A percentile compares a stretch with the other conserved stretches of the same genome.
phyloP scores from a whole-genome alignment of 306 rosid species.

The Cucumis melo region DNA sequence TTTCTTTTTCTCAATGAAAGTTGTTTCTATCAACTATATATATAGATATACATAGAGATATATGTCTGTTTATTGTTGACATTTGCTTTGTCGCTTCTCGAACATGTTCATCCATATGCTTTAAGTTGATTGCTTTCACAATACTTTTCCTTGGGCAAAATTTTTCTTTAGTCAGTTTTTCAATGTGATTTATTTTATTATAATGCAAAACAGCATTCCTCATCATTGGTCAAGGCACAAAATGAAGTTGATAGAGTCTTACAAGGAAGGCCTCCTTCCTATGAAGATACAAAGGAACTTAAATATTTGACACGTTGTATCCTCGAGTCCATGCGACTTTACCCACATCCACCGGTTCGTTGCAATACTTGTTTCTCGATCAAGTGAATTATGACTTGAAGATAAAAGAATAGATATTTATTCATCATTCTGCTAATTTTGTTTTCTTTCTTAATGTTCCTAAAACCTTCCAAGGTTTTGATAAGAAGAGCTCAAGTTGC shows the following conservation, averaged over 20 bases:
- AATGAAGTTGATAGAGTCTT: slow-evolving; percentile 80
- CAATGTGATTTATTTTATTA: not conserved
- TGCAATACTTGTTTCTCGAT: slow-evolving; percentile 9
- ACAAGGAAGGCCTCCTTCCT: slow-evolving; percentile 63
- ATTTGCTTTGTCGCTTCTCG: not conserved
- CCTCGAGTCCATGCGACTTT: slow-evolving; percentile 74
- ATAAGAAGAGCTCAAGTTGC: slow-evolving; percentile 88
- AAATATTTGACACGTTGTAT: slow-evolving; percentile 76
- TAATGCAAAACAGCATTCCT: slow-evolving; percentile 33
- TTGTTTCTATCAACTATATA: too few species aligned
- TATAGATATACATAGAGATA: not conserved
- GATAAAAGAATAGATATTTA: not conserved
- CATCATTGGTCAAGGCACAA: slow-evolving; percentile 55
- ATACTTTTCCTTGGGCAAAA: not conserved
- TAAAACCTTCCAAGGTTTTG: slow-evolving; percentile 46
- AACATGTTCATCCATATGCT: not conserved
- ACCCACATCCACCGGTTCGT: slow-evolving; percentile 90
- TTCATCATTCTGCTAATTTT: not conserved
- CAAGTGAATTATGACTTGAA: not conserved
- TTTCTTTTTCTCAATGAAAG: too few species aligned
- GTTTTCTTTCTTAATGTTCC: not conserved
- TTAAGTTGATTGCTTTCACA: not conserved
- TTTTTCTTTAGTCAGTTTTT: not conserved
- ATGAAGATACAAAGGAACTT: slow-evolving; percentile 65
- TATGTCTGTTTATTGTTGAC: not conserved